Conservation (phyloP, 2,329 filamentous ascomycete species). For the Aspergillus tamarii region DNA sequence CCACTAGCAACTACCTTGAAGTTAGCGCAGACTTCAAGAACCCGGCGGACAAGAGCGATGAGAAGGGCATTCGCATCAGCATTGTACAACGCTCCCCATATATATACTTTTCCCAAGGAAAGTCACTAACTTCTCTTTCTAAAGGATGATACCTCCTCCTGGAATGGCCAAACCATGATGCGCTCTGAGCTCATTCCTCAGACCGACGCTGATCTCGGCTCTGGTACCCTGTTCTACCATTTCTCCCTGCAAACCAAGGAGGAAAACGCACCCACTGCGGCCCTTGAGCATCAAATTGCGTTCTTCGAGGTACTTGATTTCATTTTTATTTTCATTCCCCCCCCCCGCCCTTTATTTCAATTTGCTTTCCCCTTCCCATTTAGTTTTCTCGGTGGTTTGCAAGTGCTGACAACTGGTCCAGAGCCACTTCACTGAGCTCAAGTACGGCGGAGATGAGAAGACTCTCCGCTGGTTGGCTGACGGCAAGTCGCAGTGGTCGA, state of each 20-base stretch:
- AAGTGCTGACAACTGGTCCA: conserved; percentile 28
- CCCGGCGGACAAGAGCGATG: conserved; percentile 63
- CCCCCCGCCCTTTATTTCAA: no score
- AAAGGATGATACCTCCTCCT: conserved; percentile 55
- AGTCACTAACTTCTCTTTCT: conserved; percentile 33
- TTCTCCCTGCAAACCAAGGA: conserved; percentile 66
- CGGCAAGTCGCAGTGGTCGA: conserved; percentile 65
- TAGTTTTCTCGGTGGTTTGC: neutral
- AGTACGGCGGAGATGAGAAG: conserved; percentile 64
- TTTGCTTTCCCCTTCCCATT: conserved; percentile 33
- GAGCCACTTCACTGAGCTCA: conserved; percentile 76
- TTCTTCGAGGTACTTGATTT: conserved; percentile 49
- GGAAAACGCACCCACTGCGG: conserved; percentile 63
- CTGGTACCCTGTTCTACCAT: conserved; percentile 72
- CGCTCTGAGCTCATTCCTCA: conserved; percentile 75
- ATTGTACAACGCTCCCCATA: conserved; percentile 46
- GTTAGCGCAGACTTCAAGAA: conserved; percentile 66
- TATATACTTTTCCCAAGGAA: neutral
- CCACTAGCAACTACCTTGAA: conserved; percentile 60
- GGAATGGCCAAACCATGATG: conserved; percentile 74
- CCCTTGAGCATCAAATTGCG: conserved; percentile 68
- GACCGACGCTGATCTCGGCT: conserved; percentile 65
- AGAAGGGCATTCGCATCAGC: conserved; percentile 69
- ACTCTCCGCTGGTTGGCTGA: conserved; percentile 68
- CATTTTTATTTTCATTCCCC: neutral